Evolutionary conservation across 2,329 filamentous ascomycete genomes (phyloP), one percentile per base, ranked within the genome.

Genomic region (Paracamarosporium sp.): DNA sequence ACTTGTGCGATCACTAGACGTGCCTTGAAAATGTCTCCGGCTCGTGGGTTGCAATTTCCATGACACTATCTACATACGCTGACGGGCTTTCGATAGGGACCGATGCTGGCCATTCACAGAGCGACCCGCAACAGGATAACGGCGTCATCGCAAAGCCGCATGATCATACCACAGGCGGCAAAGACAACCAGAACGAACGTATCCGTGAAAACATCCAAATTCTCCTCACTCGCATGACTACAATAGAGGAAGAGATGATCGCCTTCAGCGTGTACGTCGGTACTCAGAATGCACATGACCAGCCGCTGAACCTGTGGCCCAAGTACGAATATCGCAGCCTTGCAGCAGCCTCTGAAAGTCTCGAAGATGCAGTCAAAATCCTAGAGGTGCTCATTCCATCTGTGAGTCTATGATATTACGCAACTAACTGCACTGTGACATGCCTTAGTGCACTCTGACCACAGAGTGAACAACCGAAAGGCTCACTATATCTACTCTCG

Each of bases 231-330:
- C 27, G 36, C 36, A 59, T 67, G 52, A 44, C 7, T 22, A 54
- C 55, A 28, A 52, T 68, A 3, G 51, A 62, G 12, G 17, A 31
- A 11, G 50, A 54, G 22, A 66, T 67, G 61, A 15, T 20, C 9
- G 17, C 40, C 8, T 59, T 65, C 28, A 25, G 22, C n/a, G 43
- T 55, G 13, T 62, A 63, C 12, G 40, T 65, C 25, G 28, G 53
- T 11, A 31, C 22, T 4, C 56, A 66, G 38, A 53, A 59, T 5
- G 17, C 44, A 15, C 17, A 55, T 5, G 31, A 56, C 27, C 61
- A 63, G 51, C 59, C 63, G 11, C 36, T 67, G 4, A 56, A 62
- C 33, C 46, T 55, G 31, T 69, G 66, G 65, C 12, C 40, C 6
- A 59, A 47, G 22, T 66, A 63, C 46, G 25, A 41, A 5, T 68